Conservation (phyloP, 345 rosid genomes). For the Hypericum androsaemum region DNA sequence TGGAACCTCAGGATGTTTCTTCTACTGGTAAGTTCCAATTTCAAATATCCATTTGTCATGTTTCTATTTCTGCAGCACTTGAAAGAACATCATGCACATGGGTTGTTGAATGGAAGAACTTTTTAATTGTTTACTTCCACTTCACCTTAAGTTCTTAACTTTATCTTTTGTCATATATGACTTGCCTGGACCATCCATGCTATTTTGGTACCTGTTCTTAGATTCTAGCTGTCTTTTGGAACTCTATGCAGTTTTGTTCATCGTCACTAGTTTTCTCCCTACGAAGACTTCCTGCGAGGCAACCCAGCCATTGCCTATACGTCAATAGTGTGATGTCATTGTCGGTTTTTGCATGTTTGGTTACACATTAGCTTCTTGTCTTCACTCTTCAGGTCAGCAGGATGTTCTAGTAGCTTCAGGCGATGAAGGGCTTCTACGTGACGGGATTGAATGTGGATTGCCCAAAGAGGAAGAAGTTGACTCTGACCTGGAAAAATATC, state of each 20-base stretch:
- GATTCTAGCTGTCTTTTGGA: too few relatives aligned
- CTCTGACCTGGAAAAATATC: slow-evolving; percentile 33
- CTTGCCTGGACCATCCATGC: too few relatives aligned
- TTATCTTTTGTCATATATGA: too few relatives aligned
- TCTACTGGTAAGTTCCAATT: slow-evolving; percentile 35
- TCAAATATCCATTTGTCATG: neutral
- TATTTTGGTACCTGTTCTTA: too few relatives aligned
- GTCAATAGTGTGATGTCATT: too few relatives aligned
- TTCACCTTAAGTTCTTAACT: neutral
- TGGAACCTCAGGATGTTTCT: slow-evolving; percentile 24
- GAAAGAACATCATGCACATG: neutral
- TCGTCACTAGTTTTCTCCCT: too few relatives aligned
- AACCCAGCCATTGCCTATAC: too few relatives aligned
- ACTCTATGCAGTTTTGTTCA: too few relatives aligned
- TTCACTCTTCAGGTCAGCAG: slow-evolving; percentile 31
- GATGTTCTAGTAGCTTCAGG: slow-evolving; percentile 23
- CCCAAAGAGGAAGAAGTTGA: slow-evolving; percentile 34
- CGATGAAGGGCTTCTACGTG: slow-evolving; percentile 33
- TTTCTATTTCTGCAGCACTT: neutral
- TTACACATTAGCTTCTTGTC: slow-evolving; percentile 16
- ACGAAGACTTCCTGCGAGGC: too few relatives aligned
- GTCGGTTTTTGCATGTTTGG: too few relatives aligned
- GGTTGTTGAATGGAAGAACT: neutral
- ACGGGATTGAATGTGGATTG: slow-evolving; percentile 26
- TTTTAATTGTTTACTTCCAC: neutral